Evolutionary conservation across 306 rosid species (phyloP), one percentile per base, ranked within the genome.

Genomic region (Neltuma alba): DNA sequence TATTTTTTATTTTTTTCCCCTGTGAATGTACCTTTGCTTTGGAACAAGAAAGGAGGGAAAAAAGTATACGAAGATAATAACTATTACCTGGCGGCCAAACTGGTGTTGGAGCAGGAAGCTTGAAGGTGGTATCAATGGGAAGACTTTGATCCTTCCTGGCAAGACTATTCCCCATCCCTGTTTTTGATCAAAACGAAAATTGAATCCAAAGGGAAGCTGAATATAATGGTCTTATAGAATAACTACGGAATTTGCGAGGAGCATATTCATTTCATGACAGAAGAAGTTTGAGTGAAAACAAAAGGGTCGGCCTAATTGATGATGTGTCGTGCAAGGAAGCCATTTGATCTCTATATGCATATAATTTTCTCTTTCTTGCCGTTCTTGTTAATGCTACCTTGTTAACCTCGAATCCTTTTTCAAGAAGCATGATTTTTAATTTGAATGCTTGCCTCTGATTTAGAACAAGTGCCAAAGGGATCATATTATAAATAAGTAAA

Each of bases 41-140:
- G n/a, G n/a, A 55, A 9, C 33, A 11, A 58, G 18, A 58, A 10
- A 23, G 54, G 2, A 33, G 34, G 4, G 55, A 2, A 36, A 37
- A 55, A 37, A 21, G 3, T 20, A 36, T 9, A 36, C 1, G 27
- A 36, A 58, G 38, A 74, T 36, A 20, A 9, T 45, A 2, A 2
- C 23, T 10, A 54, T 34, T 70, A 81, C 86, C 81, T 64, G 82
- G n/a, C 7, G 86, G 79, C 82, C 80, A 84, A 11, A 64, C 14
- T 14, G 89, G 91, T 2, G 57, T 33, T 18, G 88, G 71, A 74
- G 91, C 85, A 21, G 91, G 90, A 83, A 90, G 85, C 77, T 83
- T 64, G 80, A 86, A 88, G 3, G 79, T 33, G 75, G 83, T 80
- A 21, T 86, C 89, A 21, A 88, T 76, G 14, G 91, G 91, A 27